A percentile compares a stretch with the other conserved stretches of the same genome.
These are phyloP conservation scores for Floccularia luteovirens DNA, from an alignment of 768 basidiomycete genomes.

Conservation along the genomic window DNA sequence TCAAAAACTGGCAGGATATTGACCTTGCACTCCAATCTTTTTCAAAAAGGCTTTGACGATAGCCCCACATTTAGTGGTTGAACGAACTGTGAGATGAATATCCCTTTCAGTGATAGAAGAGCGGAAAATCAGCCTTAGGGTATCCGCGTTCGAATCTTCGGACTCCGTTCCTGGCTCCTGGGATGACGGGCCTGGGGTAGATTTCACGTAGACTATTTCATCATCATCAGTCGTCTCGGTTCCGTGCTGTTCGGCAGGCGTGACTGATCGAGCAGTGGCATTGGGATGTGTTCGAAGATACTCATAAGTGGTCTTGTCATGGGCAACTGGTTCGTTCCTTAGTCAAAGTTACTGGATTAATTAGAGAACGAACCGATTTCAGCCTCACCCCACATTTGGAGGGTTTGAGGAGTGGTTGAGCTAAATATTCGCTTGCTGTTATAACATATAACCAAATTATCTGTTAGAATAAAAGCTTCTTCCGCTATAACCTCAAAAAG, in stretches of 20 bases:
- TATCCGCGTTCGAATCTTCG: constrained; percentile 41
- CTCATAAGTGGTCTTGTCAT: constrained; percentile 53
- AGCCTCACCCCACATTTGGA: constrained; percentile 62
- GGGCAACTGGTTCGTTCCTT: constrained; percentile 67
- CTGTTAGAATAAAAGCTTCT: constrained; percentile 38
- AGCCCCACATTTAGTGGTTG: constrained; percentile 68
- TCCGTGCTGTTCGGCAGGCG: background rate
- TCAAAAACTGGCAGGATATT: constrained; percentile 35
- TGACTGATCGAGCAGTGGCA: constrained; percentile 5
- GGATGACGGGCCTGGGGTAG: constrained; percentile 4
- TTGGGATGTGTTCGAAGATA: constrained; percentile 39
- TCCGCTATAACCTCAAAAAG: constrained; percentile 65
- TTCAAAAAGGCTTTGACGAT: constrained; percentile 73
- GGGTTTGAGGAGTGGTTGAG: constrained; percentile 57
- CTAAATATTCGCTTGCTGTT: constrained; percentile 59
- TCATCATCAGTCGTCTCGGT: constrained; percentile 16
- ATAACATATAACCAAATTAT: constrained; percentile 53
- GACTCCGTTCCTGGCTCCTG: constrained; percentile 30
- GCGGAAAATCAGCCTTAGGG: constrained; percentile 60
- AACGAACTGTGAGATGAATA: constrained; percentile 61
- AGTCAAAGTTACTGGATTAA: constrained; percentile 4
- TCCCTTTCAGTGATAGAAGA: constrained; percentile 43
- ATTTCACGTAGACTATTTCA: constrained; percentile 6
- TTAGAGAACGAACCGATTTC: constrained; percentile 62
- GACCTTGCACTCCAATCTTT: constrained; percentile 50